Percentiles rank a stretch among this genome's conserved stretches.
Conservation (phyloP, 768 basidiomycete species). For the Thelephora ganbajun region DNA sequence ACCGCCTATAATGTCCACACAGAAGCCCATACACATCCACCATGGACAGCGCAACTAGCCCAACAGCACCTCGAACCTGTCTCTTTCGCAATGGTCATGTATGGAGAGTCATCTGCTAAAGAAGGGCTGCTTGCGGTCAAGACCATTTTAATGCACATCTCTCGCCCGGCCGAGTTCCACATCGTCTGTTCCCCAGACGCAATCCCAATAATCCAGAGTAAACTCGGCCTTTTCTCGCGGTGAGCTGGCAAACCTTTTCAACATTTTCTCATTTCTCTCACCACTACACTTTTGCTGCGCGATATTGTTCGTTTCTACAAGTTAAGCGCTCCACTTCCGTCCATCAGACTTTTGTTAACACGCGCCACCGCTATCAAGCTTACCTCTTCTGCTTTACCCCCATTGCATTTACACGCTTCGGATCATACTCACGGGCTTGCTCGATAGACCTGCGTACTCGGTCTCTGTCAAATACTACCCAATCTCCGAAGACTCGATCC, state of each 20-base stretch:
- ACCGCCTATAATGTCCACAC: no score
- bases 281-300: no score
- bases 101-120: not conserved
- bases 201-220: constrained; percentile 6
- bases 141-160: constrained; percentile 8
- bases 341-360: no score
- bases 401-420: no score
- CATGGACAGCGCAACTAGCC: no score
- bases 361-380: no score
- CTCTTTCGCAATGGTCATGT: not conserved
- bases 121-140: constrained; percentile 6
- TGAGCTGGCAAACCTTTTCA: not conserved
- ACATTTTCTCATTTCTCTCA: no score
- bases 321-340: no score
- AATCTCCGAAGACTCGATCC: constrained; percentile 2
- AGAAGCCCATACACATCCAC: no score
- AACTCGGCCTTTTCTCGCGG: constrained; percentile 6
- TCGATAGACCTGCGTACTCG: not conserved
- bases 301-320: no score
- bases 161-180: constrained; percentile 9
- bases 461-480: constrained; percentile 7
- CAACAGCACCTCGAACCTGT: not conserved
- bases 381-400: not conserved
- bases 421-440: no score
- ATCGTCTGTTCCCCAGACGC: constrained; percentile 8